These are phyloP conservation scores for Metarhizium rileyi DNA, from an alignment of 2,329 filamentous ascomycete species.

Conservation along the genomic window DNA sequence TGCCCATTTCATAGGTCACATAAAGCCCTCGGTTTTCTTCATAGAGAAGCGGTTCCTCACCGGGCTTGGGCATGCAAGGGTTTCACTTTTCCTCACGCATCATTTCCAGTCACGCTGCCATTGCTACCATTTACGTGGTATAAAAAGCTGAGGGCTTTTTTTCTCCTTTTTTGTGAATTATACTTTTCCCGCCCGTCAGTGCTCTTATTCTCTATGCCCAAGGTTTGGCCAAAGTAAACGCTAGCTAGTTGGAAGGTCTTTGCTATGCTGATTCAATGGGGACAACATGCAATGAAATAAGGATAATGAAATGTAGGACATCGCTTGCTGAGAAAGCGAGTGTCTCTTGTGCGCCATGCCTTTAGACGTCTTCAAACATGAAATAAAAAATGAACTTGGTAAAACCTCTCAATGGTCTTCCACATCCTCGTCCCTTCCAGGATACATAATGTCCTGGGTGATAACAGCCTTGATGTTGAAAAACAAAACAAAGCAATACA, in stretches of 20 bases:
- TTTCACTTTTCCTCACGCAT: too few relatives aligned
- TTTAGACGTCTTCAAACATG: background rate
- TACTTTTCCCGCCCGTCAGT: constrained; percentile 33
- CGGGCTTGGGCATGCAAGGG: too few relatives aligned
- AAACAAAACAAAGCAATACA: constrained; percentile 34
- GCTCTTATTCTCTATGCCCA: too few relatives aligned
- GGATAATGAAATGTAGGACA: background rate
- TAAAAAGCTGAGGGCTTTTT: too few relatives aligned
- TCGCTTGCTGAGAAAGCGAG: background rate
- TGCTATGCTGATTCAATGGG: background rate
- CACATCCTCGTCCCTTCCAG: constrained; percentile 44
- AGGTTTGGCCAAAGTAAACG: too few relatives aligned
- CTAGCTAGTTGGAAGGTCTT: too few relatives aligned
- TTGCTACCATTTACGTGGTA: too few relatives aligned
- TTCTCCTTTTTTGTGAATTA: constrained; percentile 14
- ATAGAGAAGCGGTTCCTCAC: too few relatives aligned
- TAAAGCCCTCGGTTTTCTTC: too few relatives aligned
- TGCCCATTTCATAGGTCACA: too few relatives aligned
- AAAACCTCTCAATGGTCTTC: constrained; percentile 23
- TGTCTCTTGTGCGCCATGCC: background rate
- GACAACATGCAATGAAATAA: background rate
- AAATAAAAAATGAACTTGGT: background rate
- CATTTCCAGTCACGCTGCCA: constrained; percentile 33
- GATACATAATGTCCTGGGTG: constrained; percentile 45
- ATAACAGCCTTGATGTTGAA: constrained; percentile 35